Percentiles rank a stretch among this genome's conserved stretches.
Conservation (phyloP, 1,284 basidiomycete species). For the Melampsora larici-populina region DNA sequence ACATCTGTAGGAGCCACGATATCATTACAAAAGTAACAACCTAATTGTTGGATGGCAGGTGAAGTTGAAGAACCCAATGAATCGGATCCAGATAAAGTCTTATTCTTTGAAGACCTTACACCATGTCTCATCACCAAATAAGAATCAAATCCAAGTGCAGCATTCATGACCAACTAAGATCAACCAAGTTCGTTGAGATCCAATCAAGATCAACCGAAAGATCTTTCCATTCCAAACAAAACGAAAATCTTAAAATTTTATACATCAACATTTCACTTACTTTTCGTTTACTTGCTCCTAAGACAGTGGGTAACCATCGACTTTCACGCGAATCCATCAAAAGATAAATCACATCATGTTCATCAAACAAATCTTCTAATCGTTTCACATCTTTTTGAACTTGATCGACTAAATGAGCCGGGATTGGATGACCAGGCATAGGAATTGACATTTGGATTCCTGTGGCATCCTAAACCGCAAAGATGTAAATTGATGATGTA, state of each 20-base stretch:
- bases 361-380: slow-evolving; percentile 73
- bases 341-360: slow-evolving; percentile 84
- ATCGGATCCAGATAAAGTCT: slow-evolving; percentile 46
- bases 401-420: slow-evolving; percentile 58
- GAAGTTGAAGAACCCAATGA: slow-evolving; percentile 52
- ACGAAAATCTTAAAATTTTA: no score
- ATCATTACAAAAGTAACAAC: slow-evolving; percentile 98
- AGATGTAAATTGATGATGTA: no score
- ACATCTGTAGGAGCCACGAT: slow-evolving; percentile 94
- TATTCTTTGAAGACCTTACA: slow-evolving; percentile 56
- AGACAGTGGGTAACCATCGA: slow-evolving; percentile 87
- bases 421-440: slow-evolving; percentile 95
- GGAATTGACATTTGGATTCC: slow-evolving; percentile 78
- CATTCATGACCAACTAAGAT: slow-evolving; percentile 79
- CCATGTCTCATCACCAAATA: slow-evolving; percentile 98
- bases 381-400: slow-evolving; percentile 66
- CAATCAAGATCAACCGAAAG: slow-evolving; percentile 3
- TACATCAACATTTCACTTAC: slow-evolving; percentile 57
- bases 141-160: slow-evolving; percentile 91
- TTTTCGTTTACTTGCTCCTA: slow-evolving; percentile 79
- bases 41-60: slow-evolving; percentile 58
- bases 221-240: no score
- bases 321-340: slow-evolving; percentile 98
- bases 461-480: slow-evolving; percentile 67
- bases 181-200: not conserved